Evolutionary conservation across 1,284 basidiomycete genomes (phyloP), one percentile per base, ranked within the genome.

Genomic region (Calocybe gambosa): DNA sequence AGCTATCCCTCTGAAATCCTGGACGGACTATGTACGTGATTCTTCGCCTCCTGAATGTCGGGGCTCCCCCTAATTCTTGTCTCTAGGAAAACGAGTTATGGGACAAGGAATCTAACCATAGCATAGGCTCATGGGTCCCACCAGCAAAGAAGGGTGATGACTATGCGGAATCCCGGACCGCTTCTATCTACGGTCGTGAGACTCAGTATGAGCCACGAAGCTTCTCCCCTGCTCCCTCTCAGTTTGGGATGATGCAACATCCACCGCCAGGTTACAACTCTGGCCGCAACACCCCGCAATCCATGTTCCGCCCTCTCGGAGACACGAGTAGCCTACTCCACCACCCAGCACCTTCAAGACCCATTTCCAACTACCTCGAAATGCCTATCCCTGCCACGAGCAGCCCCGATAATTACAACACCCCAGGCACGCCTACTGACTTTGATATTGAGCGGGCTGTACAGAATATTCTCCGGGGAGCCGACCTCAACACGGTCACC

Each of bases 61-160:
- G 50, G 0, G 43, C 46, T 36, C 20, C 29, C 49, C 42, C 42
- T 41, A 46, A 37, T 8, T 7, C 36, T 39, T 5, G n/a, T 33
- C 5, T 39, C 0, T 28, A 85, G 80, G 89, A 93, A 74, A 95
- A 95, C 61, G 93, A 97, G 64, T 79, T 97, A 4, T 97, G 94
- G 94, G 93, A 96, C 63, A 90, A 93, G 63, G 93, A 94, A 57
- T 93, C 88, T 0, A 93, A 93, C 59, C 89, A 92, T 65, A 90
- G 88, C 50, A 89, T 91, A 45, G 86, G 87, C 16, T 91, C 87
- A 0, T 91, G 85, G 83, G 80, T 82, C 12, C 85, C 86, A 21
- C 86, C 85, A 1, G 68, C 68, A 13, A 82, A 82, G 57, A 79
- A 77, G 57, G 80, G 76, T 57, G 82, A 84, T 13, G 84, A 78